These are phyloP conservation scores for Diplodia seriata DNA, from an alignment of 2,329 filamentous ascomycete species.

Conservation along the genomic window DNA sequence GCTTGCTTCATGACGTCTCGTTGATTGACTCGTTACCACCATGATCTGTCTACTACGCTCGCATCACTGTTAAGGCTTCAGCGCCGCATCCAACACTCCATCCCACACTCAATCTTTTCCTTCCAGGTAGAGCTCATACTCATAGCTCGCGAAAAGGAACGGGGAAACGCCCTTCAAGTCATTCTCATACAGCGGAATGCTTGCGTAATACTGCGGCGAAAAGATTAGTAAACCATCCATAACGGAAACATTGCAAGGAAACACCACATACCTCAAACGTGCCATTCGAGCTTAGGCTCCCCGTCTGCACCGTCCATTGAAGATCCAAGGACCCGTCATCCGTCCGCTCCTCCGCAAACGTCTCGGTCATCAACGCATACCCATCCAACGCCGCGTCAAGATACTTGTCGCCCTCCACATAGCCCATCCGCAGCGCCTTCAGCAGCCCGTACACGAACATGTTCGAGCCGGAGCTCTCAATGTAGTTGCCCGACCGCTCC, in stretches of 20 bases:
- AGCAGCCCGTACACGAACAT: conserved; percentile 53
- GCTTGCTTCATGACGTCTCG: background rate
- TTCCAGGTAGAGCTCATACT: conserved; percentile 34
- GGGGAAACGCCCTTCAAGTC: conserved; percentile 52
- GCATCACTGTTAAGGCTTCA: background rate
- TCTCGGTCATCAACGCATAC: conserved; percentile 53
- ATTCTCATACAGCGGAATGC: conserved; percentile 44
- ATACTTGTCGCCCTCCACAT: conserved; percentile 48
- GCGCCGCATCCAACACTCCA: no score
- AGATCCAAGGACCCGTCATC: conserved; percentile 55
- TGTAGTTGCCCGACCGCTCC: conserved; percentile 60
- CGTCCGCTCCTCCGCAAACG: conserved; percentile 57
- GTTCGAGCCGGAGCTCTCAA: conserved; percentile 65
- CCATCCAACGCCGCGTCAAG: conserved; percentile 51
- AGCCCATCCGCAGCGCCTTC: conserved; percentile 45
- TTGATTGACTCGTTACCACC: background rate
- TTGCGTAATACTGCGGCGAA: conserved; percentile 49
- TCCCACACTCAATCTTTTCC: background rate
- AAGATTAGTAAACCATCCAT: background rate
- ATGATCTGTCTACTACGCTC: background rate
- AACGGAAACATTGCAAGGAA: background rate
- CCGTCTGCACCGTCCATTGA: conserved; percentile 61
- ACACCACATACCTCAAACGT: conserved; percentile 54
- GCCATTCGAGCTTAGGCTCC: conserved; percentile 57
- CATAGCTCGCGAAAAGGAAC: conserved; percentile 48